A percentile compares a stretch with the other conserved stretches of the same genome.
Conservation (phyloP, 176 grass and related monocot genomes). For the Aegilops speltoides region DNA sequence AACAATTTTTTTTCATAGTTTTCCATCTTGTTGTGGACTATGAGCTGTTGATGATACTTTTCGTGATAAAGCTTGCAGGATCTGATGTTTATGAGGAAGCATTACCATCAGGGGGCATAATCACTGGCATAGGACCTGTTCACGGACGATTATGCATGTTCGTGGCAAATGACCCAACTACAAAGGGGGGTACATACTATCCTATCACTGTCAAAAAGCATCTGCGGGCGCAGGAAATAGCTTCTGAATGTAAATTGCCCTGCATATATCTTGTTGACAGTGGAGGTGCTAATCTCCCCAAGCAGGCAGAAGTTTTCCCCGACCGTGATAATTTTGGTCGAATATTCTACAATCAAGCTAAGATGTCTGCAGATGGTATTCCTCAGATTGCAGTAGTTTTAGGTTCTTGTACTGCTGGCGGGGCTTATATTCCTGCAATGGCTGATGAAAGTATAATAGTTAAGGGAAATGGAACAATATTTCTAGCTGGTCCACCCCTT, state of each 20-base stretch:
- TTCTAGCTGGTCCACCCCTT: constrained; percentile 95
- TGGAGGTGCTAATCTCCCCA: constrained; percentile 93
- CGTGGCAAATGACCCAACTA: constrained; percentile 94
- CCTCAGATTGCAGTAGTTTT: constrained; percentile 95
- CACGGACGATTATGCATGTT: constrained; percentile 96
- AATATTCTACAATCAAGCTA: constrained; percentile 98
- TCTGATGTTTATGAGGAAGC: constrained; percentile 84
- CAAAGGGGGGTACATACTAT: constrained; percentile 94
- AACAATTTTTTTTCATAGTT: not conserved
- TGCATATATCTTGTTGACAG: constrained; percentile 98
- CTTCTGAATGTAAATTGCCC: constrained; percentile 81
- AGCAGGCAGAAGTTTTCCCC: constrained; percentile 95
- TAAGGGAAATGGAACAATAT: constrained; percentile 94
- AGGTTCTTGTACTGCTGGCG: constrained; percentile 97
- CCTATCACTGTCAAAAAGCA: constrained; percentile 97
- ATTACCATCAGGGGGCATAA: constrained; percentile 85
- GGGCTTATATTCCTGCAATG: constrained; percentile 98
- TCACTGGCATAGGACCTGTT: constrained; percentile 91
- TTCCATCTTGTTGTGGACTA: constrained; percentile 6
- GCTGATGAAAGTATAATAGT: constrained; percentile 99
- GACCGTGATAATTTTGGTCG: constrained; percentile 97
- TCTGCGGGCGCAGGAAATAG: constrained; percentile 90
- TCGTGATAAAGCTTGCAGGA: constrained; percentile 79
- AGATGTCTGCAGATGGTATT: constrained; percentile 88
- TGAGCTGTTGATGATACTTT: constrained; percentile 25